Evolutionary conservation across 371 early-diverging fungal species (phyloP).

Genomic region (Gilbertella persicaria): DNA sequence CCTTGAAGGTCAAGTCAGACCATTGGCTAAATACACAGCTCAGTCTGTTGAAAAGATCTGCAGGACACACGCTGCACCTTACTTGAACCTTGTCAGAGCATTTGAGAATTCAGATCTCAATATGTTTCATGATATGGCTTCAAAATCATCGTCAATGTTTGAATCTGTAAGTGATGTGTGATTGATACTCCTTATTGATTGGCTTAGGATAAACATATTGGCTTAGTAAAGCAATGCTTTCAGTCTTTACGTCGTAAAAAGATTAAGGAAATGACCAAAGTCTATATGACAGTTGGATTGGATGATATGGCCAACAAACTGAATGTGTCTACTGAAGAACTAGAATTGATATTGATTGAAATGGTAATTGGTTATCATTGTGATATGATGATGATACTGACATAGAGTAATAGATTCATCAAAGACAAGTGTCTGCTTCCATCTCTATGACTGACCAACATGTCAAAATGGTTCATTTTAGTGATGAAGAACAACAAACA

Average conservation of each 20-base stretch:
- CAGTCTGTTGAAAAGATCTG: conserved; percentile 49
- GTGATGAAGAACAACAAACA: conserved; percentile 52
- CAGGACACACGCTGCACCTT: conserved; percentile 46
- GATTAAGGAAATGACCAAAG: conserved; percentile 73
- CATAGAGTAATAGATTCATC: conserved; percentile 41
- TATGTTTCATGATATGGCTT: conserved; percentile 35
- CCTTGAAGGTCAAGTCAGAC: conserved; percentile 50
- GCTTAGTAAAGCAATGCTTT: conserved; percentile 72
- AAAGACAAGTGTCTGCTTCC: conserved; percentile 62
- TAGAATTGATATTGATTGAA: conserved; percentile 49
- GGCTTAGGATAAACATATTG: conserved; percentile 66
- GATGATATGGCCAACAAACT: conserved; percentile 65
- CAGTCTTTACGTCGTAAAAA: conserved; percentile 56
- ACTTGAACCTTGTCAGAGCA: conserved; percentile 61
- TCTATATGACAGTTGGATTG: conserved; percentile 76
- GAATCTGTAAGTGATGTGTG: conserved; percentile 20
- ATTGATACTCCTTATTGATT: not conserved
- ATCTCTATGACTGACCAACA: conserved; percentile 40
- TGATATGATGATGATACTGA: not conserved
- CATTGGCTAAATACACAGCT: conserved; percentile 69
- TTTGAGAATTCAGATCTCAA: conserved; percentile 49
- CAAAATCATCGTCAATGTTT: conserved; percentile 29
- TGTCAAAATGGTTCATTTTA: conserved; percentile 74
- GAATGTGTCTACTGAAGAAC: conserved; percentile 29
- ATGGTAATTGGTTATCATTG: conserved; percentile 49